Percentiles rank a stretch among this genome's conserved stretches.
These are phyloP conservation scores for Taphrina communis DNA, from an alignment of 1,139 yeast genomes.

Conservation along the genomic window DNA sequence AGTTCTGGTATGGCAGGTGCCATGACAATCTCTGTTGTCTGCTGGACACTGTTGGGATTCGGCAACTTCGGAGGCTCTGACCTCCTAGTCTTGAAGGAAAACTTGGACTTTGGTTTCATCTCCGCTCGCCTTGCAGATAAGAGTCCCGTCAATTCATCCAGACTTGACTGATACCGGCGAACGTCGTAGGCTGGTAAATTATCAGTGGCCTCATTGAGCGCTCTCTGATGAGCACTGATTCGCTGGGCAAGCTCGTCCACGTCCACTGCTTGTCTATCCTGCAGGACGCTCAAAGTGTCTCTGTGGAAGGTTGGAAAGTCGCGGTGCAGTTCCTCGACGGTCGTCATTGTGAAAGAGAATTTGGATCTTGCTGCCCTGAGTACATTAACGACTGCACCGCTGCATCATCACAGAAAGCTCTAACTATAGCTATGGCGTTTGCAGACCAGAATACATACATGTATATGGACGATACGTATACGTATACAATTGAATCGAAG, in stretches of 20 bases:
- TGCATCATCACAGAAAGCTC: no score
- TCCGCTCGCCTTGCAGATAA: background rate
- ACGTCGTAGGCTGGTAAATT: slow-evolving; percentile 29
- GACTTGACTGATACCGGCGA: slow-evolving; percentile 17
- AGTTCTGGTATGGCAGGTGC: background rate
- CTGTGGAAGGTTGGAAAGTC: background rate
- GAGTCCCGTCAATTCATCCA: slow-evolving; percentile 2
- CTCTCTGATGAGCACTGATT: slow-evolving; percentile 22
- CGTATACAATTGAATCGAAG: no score
- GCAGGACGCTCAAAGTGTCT: background rate
- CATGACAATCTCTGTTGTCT: background rate
- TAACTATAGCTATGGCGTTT: no score
- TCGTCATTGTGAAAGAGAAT: background rate
- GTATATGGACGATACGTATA: no score
- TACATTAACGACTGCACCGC: no score
- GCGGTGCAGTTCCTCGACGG: background rate
- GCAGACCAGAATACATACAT: no score
- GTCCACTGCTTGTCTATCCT: background rate
- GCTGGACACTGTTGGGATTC: background rate
- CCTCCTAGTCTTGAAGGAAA: slow-evolving; percentile 14
- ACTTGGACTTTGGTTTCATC: slow-evolving; percentile 23
- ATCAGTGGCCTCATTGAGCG: slow-evolving; percentile 17
- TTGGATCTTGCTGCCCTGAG: no score
- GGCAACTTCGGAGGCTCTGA: slow-evolving; percentile 1
- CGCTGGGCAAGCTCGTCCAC: background rate